Evolutionary conservation across 345 rosid genomes (phyloP), one percentile per base, ranked within the genome.

Genomic region (Dovyalis caffra): DNA sequence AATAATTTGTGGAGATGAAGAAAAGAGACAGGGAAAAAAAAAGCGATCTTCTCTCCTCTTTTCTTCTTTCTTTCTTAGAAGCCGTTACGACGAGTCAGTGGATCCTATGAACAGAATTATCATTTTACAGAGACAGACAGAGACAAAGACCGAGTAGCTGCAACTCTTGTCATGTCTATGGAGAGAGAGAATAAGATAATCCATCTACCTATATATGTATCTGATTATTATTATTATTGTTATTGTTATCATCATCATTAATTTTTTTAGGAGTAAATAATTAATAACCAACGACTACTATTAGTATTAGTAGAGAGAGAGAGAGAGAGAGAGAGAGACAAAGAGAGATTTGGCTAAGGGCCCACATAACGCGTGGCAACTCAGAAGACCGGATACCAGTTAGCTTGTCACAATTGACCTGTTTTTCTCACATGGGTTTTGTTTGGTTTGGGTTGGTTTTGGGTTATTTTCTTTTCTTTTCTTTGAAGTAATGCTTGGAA

Each of bases 281-380:
- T 40, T 2, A n/a, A 56, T n/a, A 26, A 8, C 58, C 8, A 51
- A 7, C 58, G 2, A 21, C 60, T 53, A 53, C 58, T 4, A 1
- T 0, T 1, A 40, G 11, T n/a, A n/a, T n/a, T n/a, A n/a, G n/a
- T n/a, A n/a, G n/a, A 7, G 64, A 40, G 29, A 47, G 29, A 26
- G 15, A 58, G 3, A 71, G 18, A 23, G 14, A 12, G 9, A 38
- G 62, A 12, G 25, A 43, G 8, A 73, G 10, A 26, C 8, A 21
- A 21, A 28, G 60, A 21, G 62, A 45, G 49, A 72, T 72, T 38
- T 62, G 51, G 68, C 6, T 57, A 32, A 51, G 49, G 61, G 5
- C 76, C 69, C 69, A 73, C n/a, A 23, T 28, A 15, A 58, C 47
- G 45, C 67, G 66, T 75, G 78, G 72, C 72, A 20, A 1, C 58